A percentile compares a stretch with the other conserved stretches of the same genome.
These are phyloP conservation scores for Cladosporium halotolerans DNA, from an alignment of 2,329 filamentous ascomycete genomes.

Conservation along the genomic window DNA sequence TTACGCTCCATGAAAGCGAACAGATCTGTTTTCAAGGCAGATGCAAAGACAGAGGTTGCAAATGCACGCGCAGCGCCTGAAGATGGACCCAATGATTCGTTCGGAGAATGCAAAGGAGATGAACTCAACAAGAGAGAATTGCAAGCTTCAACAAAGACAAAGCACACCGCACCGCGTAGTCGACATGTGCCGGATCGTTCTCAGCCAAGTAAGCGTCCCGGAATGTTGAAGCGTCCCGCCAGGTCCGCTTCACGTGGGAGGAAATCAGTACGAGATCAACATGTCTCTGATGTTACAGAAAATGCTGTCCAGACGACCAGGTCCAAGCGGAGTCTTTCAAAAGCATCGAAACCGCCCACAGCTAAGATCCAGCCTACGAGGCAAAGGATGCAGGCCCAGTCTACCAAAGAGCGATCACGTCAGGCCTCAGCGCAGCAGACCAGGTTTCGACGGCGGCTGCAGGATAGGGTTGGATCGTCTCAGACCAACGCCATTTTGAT, in stretches of 20 bases:
- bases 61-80: no score
- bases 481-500: no score
- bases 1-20: background rate
- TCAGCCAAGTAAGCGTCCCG: background rate
- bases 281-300: background rate
- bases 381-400: conserved; percentile 3
- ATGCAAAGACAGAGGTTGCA: no score
- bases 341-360: background rate
- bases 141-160: background rate
- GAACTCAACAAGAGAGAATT: no score
- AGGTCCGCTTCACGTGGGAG: background rate
- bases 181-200: no score
- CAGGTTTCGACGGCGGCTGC: no score
- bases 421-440: no score
- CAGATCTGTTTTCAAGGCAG: no score
- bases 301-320: background rate
- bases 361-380: background rate
- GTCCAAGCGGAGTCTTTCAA: background rate
- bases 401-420: background rate
- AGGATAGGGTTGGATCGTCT: no score
- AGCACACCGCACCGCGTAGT: background rate
- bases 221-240: background rate
- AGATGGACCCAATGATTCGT: no score
- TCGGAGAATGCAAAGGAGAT: no score
- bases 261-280: background rate